These are phyloP conservation scores for Hypoxylon rickii DNA, from an alignment of 495 filamentous ascomycete species.

Conservation along the genomic window DNA sequence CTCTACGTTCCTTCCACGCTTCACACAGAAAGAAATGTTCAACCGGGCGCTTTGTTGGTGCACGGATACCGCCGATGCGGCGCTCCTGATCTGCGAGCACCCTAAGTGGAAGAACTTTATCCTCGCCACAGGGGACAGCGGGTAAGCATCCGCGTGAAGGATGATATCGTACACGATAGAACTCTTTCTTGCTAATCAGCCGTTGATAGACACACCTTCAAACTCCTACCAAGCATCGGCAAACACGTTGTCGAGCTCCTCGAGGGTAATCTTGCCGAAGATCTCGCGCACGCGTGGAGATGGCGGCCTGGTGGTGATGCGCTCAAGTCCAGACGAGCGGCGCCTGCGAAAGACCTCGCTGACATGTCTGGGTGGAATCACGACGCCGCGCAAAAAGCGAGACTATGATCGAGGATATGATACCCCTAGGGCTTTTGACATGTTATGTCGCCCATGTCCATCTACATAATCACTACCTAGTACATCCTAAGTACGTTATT, in stretches of 20 bases:
- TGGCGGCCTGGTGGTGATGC: slow-evolving; percentile 36
- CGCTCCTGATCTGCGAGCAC: slow-evolving; percentile 35
- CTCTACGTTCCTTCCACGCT: slow-evolving; percentile 51
- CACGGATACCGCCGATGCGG: slow-evolving; percentile 57
- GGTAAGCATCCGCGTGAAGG: too few relatives aligned
- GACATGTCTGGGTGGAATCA: slow-evolving; percentile 37
- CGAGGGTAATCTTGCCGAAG: slow-evolving; percentile 27
- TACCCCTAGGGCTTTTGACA: background rate
- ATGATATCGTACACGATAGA: too few relatives aligned
- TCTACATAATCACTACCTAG: too few relatives aligned
- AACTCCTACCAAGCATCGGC: slow-evolving; percentile 32
- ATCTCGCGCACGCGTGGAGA: slow-evolving; percentile 30
- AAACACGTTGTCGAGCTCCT: slow-evolving; percentile 36
- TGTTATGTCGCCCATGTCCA: too few relatives aligned
- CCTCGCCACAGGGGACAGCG: slow-evolving; percentile 36
- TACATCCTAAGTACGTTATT: too few relatives aligned
- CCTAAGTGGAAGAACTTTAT: slow-evolving; percentile 37
- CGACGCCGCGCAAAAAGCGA: background rate
- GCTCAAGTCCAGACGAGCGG: slow-evolving; percentile 23
- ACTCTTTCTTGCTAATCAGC: too few relatives aligned
- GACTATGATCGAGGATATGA: background rate
- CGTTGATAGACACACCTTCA: slow-evolving; percentile 31
- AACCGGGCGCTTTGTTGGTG: slow-evolving; percentile 61
- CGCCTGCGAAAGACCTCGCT: slow-evolving; percentile 32
- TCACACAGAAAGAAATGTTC: slow-evolving; percentile 53